A percentile compares a stretch with the other conserved stretches of the same genome.
These are phyloP conservation scores for Erythrophleum ivorense DNA, from an alignment of 331 rosid genomes.

Conservation along the genomic window DNA sequence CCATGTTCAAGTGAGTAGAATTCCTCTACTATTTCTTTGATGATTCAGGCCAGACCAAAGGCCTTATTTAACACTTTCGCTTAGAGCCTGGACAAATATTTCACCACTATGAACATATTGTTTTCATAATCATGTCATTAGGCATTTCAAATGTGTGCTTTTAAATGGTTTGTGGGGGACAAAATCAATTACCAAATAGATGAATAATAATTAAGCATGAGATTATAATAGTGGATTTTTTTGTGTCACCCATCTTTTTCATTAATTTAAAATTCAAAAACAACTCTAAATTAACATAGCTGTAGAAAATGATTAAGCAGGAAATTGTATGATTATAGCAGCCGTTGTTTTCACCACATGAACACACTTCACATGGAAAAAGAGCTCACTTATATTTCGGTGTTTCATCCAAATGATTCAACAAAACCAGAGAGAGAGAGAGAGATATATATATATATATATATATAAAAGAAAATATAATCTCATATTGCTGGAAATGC, in stretches of 20 bases:
- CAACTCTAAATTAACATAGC: conserved; percentile 12
- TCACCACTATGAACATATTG: background rate
- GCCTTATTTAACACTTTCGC: too few relatives aligned
- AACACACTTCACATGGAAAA: too few relatives aligned
- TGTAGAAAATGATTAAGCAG: background rate
- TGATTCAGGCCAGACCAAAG: too few relatives aligned
- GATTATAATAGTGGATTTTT: conserved; percentile 36
- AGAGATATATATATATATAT: too few relatives aligned
- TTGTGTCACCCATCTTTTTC: conserved; percentile 14
- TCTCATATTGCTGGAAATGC: background rate
- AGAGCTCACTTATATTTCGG: too few relatives aligned
- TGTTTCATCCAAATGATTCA: too few relatives aligned
- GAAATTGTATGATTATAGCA: background rate
- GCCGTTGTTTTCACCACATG: background rate
- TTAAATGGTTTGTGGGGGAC: conserved; percentile 49
- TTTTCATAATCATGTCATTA: background rate
- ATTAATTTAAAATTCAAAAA: background rate
- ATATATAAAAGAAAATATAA: background rate
- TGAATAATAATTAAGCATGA: conserved; percentile 58
- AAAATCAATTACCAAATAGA: conserved; percentile 48
- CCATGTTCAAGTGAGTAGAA: too few relatives aligned
- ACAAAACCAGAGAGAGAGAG: background rate
- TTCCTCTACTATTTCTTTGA: too few relatives aligned
- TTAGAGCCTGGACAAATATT: too few relatives aligned
- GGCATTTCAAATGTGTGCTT: conserved; percentile 25